Evolutionary conservation across 306 rosid species (phyloP), one percentile per base, ranked within the genome.

Genomic region (Quillaja saponaria): DNA sequence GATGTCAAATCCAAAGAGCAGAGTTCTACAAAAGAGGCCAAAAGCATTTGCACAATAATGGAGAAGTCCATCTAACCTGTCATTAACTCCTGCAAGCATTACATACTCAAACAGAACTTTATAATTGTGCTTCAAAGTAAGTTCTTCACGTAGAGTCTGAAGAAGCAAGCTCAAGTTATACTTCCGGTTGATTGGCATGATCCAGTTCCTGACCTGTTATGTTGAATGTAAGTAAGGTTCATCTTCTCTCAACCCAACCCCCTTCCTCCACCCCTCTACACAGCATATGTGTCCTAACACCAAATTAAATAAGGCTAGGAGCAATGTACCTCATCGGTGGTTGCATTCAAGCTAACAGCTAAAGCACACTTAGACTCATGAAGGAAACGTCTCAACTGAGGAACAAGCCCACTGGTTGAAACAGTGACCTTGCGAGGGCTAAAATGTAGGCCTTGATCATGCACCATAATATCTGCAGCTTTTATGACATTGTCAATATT

Each of bases 341-440:
- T 91, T 56, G 96, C 97, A 78, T 91, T 91, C 86, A 91, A 80
- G 73, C 97, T 91, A 82, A 91, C 96, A 49, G 97, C 97, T 68
- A 91, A 67, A 49, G 91, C 77, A 80, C 97, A 91, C 31, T 82
- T 85, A 25, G 91, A 85, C 58, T 82, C 95, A 12, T 62, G 75
- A 44, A 91, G 96, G 65, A 82, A 91, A 57, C 91, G 96, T 71
- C 47, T 84, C 58, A 91, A 73, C 81, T 91, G 96, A 17, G 97
- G 97, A 61, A 91, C 88, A 69, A 88, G 96, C 61, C 97, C 97
- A 50, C 97, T 91, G 46, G 96, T 91, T 64, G 96, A 91, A 74
- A 91, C 85, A 51, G 97, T 88, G 68, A 91, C 87, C 82, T 84
- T 91, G 71, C 92, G 96, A 42, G 96, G 97, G 69, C 97, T 91